Evolutionary conservation across 192 early-diverging fungal species (phyloP), one percentile per base, ranked within the genome.

Genomic region (Tieghemiomyces parasiticus): DNA sequence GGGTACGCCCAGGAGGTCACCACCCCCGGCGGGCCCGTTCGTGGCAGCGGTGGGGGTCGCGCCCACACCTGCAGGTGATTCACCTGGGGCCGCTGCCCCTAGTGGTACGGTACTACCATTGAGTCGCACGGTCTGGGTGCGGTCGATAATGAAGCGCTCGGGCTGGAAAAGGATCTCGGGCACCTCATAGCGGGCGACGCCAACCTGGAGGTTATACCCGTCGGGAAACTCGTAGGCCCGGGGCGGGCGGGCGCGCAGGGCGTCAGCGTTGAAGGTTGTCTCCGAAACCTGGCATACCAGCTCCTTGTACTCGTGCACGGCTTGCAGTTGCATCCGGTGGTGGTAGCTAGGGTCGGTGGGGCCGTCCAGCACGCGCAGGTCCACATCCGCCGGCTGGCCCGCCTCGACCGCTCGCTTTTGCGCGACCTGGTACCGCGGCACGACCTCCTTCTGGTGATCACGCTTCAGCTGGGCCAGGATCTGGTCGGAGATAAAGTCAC

Each of bases 171-270:
- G 67, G 10, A 82, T 77, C 68, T 99, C 96, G 1, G 93, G 86
- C 20, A 86, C 59, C 56, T 78, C 74, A 66, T 81, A 99, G 33
- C 94, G 79, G 62, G 89, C 80, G 12, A 79, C 58, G 34, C 89
- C 89, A 65, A 91, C 86, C 8, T 77, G 73, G 59, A 82, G 69
- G 63, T 92, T 97, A 71, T 85, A 97, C 28, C 96, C 96, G 61
- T 92, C 84, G 25, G 96, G 86, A 60, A 99, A 92, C 74, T 99
- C 96, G 63, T 86, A 97, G 28, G 84, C 76, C 69, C 92, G 92
- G 48, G 73, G 77, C 33, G 93, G 88, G 42, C 87, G 78, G 24
- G 70, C 62, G 32, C 71, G 65, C 3, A 81, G 42, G 35, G 24
- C 59, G 8, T 29, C 35, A 12, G 20, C 13, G 24, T 31, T 19